Base-by-base conservation (phyloP, 176 grass and related monocot genomes). In the Panicum miliaceum region DNA sequence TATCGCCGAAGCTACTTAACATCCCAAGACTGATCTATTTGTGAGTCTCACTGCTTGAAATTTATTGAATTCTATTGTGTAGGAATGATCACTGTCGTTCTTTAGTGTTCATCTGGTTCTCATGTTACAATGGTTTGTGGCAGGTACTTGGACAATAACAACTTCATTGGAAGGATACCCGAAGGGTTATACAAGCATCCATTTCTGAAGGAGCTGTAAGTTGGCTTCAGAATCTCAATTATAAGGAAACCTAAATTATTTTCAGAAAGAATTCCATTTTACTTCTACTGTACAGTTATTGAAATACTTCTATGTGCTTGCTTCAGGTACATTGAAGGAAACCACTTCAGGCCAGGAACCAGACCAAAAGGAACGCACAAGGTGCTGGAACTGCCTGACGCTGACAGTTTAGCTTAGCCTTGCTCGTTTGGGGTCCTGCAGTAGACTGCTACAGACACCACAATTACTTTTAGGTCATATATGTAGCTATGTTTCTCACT, bases 121-220 rank as follows among this genome's bases (percentile, higher is more conserved):
- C 4, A 25, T 62, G 18, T 45, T 27, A 35, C 43, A 57, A 84
- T 76, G 42, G 25, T 85, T 59, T 85, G 68, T 68, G 82, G 12
- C 77, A 94, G 91, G 59, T 96, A 96, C 62, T 85, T 99, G 88
- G 96, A 99, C 80, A 87, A 91, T 26, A 99, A 94, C 83, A 91
- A 90, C 50, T 99, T 96, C 86, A 96, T 90, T 43, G 93, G 96
- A 22, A 95, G 91, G 91, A 92, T 99, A 73, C 93, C 90, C 15
- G 91, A 99, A 90, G 89, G 89, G 76, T 78, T 99, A 37, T 99
- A 99, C 91, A 99, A 89, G 73, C 88, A 96, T 79, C 91, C 89
- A 45, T 96, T 91, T 73, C 71, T 99, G 81, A 96, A 99, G 82
- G 93, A 99, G 63, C 68, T 99, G 96, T 99, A 84, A 84, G 91